These are phyloP conservation scores for Isatis tinctoria DNA, from an alignment of 345 rosid genomes.

Conservation along the genomic window DNA sequence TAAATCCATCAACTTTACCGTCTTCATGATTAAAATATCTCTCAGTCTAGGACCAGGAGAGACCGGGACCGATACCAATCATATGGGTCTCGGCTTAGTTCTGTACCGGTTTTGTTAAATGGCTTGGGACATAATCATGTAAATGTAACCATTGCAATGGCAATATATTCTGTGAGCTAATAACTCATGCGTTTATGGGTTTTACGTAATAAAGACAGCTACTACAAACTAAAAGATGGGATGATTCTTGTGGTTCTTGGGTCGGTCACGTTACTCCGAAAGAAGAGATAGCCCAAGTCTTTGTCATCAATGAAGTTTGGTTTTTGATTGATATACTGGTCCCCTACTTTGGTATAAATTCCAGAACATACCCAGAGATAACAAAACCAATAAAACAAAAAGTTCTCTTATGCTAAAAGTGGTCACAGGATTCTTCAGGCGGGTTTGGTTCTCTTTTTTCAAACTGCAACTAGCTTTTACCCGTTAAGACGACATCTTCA, in stretches of 20 bases:
- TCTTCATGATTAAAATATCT: conserved; percentile 22
- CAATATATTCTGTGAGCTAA: conserved; percentile 3
- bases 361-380: conserved; percentile 25
- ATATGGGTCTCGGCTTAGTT: background rate
- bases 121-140: conserved; percentile 6
- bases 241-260: conserved; percentile 30
- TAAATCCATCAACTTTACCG: conserved; percentile 21
- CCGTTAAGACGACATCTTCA: conserved; percentile 22
- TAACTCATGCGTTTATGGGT: conserved; percentile 9
- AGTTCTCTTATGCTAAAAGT: conserved; percentile 11
- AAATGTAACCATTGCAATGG: conserved; percentile 8
- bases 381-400: conserved; percentile 4
- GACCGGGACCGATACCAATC: conserved; percentile 17
- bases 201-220: conserved; percentile 18
- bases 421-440: conserved; percentile 37
- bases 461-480: conserved; percentile 25
- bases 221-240: conserved; percentile 21
- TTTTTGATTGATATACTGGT: conserved; percentile 31
- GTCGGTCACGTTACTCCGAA: conserved; percentile 27
- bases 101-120: background rate
- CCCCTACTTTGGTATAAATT: conserved; percentile 29
- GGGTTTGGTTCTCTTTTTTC: conserved; percentile 30
- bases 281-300: conserved; percentile 20
- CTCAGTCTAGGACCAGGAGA: conserved; percentile 10
- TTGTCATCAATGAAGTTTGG: conserved; percentile 30